Base-by-base conservation (phyloP, 2,329 filamentous ascomycete genomes). In the Colletotrichum nymphaeae region DNA sequence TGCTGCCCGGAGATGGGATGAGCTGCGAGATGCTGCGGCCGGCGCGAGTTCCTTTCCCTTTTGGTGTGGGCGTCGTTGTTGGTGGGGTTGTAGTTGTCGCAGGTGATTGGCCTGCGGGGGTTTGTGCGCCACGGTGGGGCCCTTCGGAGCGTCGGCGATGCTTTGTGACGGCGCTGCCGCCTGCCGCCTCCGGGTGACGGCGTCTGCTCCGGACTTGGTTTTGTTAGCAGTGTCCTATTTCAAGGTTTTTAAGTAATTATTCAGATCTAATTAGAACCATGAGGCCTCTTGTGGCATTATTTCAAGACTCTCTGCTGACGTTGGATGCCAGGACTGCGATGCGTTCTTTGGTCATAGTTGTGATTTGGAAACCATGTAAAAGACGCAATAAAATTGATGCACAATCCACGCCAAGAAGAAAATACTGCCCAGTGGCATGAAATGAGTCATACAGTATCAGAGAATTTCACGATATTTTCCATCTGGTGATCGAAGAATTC, bases 31-130 rank as follows among this genome's bases (percentile, higher is more conserved):
- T 26, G 35, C 22, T 56, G 46, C 60, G 30, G 46, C 60, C 28
- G 28, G 28, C 28, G 28, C 52, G 63, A 65, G 52, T 35, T 65
- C 63, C 63, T 65, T 65, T 65, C 63, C 63, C 63, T 57, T 65
- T 65, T 24, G 28, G 63, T 65, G 63, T 14, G 63, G 63, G 24
- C 24, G 24, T 26, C 26, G 58, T 19, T 26, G 19, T 19, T 28
- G 16, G 58, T 46, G 58, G 58, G 35, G 58, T 37, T 55, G 46
- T n/a, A 37, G 46, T 14, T 14, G 46, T 16, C 16, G 28, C 30
- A 55, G 62, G 30, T n/a, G 62, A 64, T 64, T 64, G 62, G 62
- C 6, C 8, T 24, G 11, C 8, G 14, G 19, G 5, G 24, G 16
- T 1, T 22, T 32, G n/a, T 6, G 19, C 4, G 46, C 5, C 42